A percentile compares a stretch with the other conserved stretches of the same genome.
Conservation (phyloP, 2,329 filamentous ascomycete genomes). For the Daldinia eschscholtzii region DNA sequence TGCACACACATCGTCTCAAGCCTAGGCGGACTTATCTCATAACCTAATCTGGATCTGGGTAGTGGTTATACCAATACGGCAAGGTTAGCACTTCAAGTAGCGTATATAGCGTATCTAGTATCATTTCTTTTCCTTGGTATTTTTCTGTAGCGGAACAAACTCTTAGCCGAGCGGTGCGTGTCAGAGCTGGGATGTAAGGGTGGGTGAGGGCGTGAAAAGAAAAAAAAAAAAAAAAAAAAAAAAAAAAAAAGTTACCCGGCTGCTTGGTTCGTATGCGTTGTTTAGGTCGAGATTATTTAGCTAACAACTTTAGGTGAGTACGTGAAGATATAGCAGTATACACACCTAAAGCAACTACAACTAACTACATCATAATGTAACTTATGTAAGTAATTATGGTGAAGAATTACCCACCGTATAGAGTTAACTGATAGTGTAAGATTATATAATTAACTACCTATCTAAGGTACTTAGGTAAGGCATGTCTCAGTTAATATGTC, state of each 20-base stretch:
- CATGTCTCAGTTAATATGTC: background rate
- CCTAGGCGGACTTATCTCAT: background rate
- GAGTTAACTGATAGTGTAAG: background rate
- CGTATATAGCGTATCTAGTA: conserved; percentile 4
- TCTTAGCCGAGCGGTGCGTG: background rate
- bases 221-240: background rate
- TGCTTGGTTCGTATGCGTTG: background rate
- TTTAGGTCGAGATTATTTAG: too few relatives aligned
- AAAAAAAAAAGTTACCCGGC: background rate
- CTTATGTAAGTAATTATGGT: conserved; percentile 1
- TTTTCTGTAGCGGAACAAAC: background rate
- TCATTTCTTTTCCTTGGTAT: conserved; percentile 6
- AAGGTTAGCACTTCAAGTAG: conserved; percentile 10
- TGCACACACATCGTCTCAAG: conserved; percentile 15
- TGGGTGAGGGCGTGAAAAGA: background rate
- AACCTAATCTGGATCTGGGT: conserved; percentile 28
- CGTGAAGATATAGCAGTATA: background rate
- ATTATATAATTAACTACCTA: background rate
- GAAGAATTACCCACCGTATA: conserved; percentile 6
- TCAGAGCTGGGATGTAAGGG: background rate
- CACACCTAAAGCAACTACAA: background rate
- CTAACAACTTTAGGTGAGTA: background rate
- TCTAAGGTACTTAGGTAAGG: too few relatives aligned
- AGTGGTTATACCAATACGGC: conserved; percentile 16
- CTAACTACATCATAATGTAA: background rate